Evolutionary conservation across 371 early-diverging fungal genomes (phyloP), one percentile per base, ranked within the genome.

Genomic region (Mortierella polycephala): DNA sequence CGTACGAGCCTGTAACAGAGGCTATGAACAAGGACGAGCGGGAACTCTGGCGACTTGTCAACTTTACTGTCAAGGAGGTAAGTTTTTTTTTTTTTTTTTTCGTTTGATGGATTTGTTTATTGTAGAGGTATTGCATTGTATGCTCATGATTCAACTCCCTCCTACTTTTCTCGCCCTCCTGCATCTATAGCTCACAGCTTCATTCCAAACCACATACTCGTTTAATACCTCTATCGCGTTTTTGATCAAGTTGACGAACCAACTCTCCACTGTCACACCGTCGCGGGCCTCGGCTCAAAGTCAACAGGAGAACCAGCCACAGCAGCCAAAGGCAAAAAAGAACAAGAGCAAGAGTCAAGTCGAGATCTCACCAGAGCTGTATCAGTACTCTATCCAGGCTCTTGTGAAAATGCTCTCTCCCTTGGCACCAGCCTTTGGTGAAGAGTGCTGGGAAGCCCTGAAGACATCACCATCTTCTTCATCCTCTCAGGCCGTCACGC

Each of bases 191-290:
- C 88, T 91, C 10, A 91, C 94, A 0, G 85, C 83, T 7, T 85
- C 88, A 1, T 70, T 95, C 81, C 73, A 85, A 9, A 76, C 67
- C 21, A 85, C 90, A 0, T 92, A 86, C 75, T 82, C 87, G 5
- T 92, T 95, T 80, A 93, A 95, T 83, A 92, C 94, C 0, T 93
- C 91, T 23, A 93, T 95, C 62, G 88, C 95, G 0, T 85, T 89
- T 67, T 83, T 96, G 45, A 95, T 95, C 81, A 94, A 96, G 74
- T 82, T 96, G n/a, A 89, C 93, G 41, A 94, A 92, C 64, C 82
- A 85, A 44, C 74, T 93, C 41, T 77, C 71, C 6, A 16, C 69
- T 0, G 75, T 82, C n/a, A 62, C 74, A 6, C 60, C 81, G 6
- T 70, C 83, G 10, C 1, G 10, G 47, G 8, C 6, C 30, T 11